Base-by-base conservation (phyloP, 257 asterid genomes). In the Knoxia roxburghii region DNA sequence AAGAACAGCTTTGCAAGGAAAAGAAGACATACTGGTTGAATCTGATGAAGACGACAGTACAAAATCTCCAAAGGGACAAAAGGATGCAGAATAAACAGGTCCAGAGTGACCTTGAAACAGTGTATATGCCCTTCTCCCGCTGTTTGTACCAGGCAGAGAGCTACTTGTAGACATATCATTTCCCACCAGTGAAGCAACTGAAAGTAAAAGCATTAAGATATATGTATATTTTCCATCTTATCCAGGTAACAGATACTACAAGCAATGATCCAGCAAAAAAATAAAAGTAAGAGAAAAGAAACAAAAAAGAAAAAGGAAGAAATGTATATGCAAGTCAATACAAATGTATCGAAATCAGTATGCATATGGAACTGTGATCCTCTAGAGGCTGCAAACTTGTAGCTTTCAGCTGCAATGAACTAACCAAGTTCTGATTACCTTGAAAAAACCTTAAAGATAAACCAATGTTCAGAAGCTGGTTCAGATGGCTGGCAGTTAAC, bases 1-100 rank as follows among this genome's bases (percentile, higher is more conserved):
- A n/a, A n/a, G n/a, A n/a, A n/a, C n/a, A n/a, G 82, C 95, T 11
- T 14, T 45, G 33, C 7, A 66, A 37, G 68, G 2, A 39, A 72
- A 56, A 29, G 50, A 50, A 65, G 68, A 70, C 86, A 69, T 82
- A 89, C 98, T 75, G 48, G 99, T 94, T 30, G 97, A 87, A 84
- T 94, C 99, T 70, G 99, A 87, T 50, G 99, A 94, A 61, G 99
- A 86, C 64, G 97, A 94, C 63, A 94, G 81, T 74, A 94, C 76
- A 82, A 82, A 94, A 87, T 90, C 97, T 67, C 95, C 97, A 33
- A 82, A 84, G 0, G 97, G 96, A 84, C 96, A 87, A 75, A 90
- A 94, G 62, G 89, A 81, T 55, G 97, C 87, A 40, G 99, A 85
- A 83, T 94, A 87, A 62, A 94, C 84, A 43, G 97, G 99, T 43